Evolutionary conservation across 345 rosid genomes (phyloP), one percentile per base, ranked within the genome.

Genomic region (Zanthoxylum bungeanum): DNA sequence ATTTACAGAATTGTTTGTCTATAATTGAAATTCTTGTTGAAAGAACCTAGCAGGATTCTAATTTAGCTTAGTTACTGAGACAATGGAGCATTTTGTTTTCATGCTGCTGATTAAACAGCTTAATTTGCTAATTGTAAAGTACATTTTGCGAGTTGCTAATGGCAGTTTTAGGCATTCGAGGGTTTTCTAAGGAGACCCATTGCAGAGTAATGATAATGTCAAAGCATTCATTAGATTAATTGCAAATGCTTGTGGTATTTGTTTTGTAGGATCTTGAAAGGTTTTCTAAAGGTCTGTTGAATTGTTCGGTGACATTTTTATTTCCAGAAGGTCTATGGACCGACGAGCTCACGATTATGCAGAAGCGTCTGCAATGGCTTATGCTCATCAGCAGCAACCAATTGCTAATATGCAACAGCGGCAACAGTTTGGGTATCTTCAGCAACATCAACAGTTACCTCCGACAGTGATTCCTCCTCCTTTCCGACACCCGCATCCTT

Each of bases 401-500:
- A n/a, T n/a, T n/a, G n/a, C n/a, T n/a, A n/a, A n/a, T n/a, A n/a
- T n/a, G n/a, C n/a, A n/a, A n/a, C n/a, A n/a, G 73, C 91, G 80
- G 36, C 93, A 80, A 37, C 96, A 85, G 51, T 92, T 77, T 31
- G 96, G 99, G 50, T 92, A 86, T 71, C 98, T 86, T 70, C 85
- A 89, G 0, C 98, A 90, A 60, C 97, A 89, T 82, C 97, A 87
- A 78, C 92, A 88, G 60, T 87, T 80, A 62, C 89, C 93, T 63
- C 73, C 88, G 27, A 75, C 83, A 2, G 74, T 80, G 56, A 85
- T 81, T 44, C 76, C 79, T 69, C 82, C 93, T 56, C 87, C 89
- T 7, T 92, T 85, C 79, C 81, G 87, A 59, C 83, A 91, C 7
- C 96, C 89, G 17, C 96, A 86, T 84, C 93, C 91, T 81, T 78